phyloP scores from a whole-genome alignment of 768 basidiomycete species.

The Hericium erinaceus region DNA sequence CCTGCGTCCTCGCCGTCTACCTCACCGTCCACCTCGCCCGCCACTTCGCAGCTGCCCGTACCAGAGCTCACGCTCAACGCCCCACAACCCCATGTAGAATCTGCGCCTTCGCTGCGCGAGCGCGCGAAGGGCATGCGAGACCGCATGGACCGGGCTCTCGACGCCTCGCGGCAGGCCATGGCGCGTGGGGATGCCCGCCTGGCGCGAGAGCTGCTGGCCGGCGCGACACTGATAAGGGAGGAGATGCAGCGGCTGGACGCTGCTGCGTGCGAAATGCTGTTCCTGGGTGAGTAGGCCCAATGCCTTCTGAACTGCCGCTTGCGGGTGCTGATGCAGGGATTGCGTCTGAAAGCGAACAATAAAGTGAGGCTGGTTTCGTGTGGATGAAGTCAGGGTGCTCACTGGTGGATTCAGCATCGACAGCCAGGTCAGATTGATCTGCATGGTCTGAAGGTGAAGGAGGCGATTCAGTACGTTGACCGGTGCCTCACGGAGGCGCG shows the following conservation, averaged over 20 bases:
- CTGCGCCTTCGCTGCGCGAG: neutral
- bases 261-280: neutral
- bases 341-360: neutral
- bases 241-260: neutral
- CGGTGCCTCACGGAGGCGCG: slow-evolving; percentile 29
- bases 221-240: neutral
- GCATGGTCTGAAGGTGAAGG: slow-evolving; percentile 44
- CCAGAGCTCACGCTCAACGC: neutral
- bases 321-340: neutral
- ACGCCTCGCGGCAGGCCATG: no score
- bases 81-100: neutral
- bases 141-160: no score
- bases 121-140: neutral
- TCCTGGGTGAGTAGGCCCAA: no score
- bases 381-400: neutral
- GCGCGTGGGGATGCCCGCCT: neutral
- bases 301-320: no score
- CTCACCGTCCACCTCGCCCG: neutral
- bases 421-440: slow-evolving; percentile 26
- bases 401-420: neutral
- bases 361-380: neutral
- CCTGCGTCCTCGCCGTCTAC: neutral
- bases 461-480: slow-evolving; percentile 35
- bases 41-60: neutral
- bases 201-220: neutral